These are phyloP conservation scores for Colletotrichum salicis DNA, from an alignment of 2,329 filamentous ascomycete species.

Conservation along the genomic window DNA sequence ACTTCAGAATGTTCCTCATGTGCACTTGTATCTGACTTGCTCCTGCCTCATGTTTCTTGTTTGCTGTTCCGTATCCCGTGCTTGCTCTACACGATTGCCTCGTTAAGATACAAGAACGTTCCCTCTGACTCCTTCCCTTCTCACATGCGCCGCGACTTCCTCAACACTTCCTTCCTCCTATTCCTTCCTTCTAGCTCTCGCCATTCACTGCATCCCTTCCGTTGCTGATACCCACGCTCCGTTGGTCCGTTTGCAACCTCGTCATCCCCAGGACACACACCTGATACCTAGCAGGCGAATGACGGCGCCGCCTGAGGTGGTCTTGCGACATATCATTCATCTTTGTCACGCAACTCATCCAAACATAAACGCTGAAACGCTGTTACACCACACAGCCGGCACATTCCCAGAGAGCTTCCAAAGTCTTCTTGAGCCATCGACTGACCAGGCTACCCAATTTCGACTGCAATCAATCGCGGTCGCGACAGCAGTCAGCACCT, in stretches of 20 bases:
- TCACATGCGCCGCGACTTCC: background rate
- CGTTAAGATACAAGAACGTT: background rate
- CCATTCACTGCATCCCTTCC: background rate
- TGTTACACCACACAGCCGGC: background rate
- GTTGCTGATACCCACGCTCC: background rate
- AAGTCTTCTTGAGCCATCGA: background rate
- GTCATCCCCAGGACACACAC: background rate
- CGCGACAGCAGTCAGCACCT: background rate
- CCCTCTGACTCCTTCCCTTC: slow-evolving; percentile 9
- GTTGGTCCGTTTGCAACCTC: background rate
- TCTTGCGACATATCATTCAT: background rate
- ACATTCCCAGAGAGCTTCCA: background rate
- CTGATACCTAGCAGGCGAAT: background rate
- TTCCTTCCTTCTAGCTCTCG: background rate
- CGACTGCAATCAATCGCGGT: background rate
- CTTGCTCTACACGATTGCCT: background rate
- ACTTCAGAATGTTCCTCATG: background rate
- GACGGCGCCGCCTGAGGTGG: background rate
- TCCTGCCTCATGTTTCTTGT: background rate
- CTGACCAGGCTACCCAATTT: background rate
- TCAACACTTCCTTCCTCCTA: background rate
- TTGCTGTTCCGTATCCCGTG: background rate
- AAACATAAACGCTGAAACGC: background rate
- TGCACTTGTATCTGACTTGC: background rate
- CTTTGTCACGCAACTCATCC: background rate